These are phyloP conservation scores for Knoxdaviesia proteae DNA, from an alignment of 2,329 filamentous ascomycete genomes.

Conservation along the genomic window DNA sequence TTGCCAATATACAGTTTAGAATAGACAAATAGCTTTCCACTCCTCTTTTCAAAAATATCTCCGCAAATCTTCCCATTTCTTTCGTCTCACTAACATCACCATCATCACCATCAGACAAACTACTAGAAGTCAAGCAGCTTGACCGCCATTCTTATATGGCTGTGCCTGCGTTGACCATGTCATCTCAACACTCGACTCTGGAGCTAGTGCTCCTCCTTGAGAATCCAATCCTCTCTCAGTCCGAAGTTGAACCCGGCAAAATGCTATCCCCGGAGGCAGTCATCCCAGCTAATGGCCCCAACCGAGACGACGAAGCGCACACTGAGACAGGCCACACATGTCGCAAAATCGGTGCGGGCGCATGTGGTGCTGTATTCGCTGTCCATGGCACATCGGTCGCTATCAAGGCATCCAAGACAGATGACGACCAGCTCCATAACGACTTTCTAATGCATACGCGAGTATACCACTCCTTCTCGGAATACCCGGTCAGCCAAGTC, in stretches of 20 bases:
- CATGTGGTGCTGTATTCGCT: slow-evolving; percentile 7
- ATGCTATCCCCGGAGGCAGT: too few relatives aligned
- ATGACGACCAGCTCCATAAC: neutral
- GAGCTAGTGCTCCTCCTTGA: too few relatives aligned
- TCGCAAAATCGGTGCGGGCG: slow-evolving; percentile 8
- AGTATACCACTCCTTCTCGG: neutral
- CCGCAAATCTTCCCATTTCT: neutral
- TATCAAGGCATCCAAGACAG: slow-evolving; percentile 7
- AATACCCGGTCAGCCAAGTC: neutral
- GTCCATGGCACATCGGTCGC: neutral
- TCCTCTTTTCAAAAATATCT: neutral
- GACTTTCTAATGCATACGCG: neutral
- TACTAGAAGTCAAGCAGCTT: too few relatives aligned
- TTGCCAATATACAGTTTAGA: too few relatives aligned
- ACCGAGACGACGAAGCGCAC: neutral
- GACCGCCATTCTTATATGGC: too few relatives aligned
- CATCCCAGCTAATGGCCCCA: too few relatives aligned
- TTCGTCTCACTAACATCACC: too few relatives aligned
- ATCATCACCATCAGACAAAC: too few relatives aligned
- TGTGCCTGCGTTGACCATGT: too few relatives aligned
- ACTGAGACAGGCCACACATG: neutral
- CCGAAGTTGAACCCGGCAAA: too few relatives aligned
- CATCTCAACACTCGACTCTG: too few relatives aligned
- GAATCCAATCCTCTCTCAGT: too few relatives aligned
- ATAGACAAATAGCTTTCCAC: neutral